Percentiles rank a stretch among this genome's conserved stretches.
Conservation (phyloP, 306 rosid species). For the Abrus pulchellus region DNA sequence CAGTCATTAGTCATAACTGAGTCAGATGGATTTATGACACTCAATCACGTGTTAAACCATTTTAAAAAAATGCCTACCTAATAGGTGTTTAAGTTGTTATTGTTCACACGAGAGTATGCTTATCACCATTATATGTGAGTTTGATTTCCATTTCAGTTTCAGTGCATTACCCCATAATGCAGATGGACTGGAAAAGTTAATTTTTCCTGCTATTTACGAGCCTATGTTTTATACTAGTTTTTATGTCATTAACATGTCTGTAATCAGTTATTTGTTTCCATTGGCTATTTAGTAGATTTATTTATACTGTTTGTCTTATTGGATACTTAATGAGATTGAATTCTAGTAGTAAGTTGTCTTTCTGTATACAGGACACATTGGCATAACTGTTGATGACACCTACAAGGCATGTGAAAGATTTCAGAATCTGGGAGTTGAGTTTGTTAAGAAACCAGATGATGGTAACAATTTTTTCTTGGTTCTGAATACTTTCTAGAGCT, state of each 20-base stretch:
- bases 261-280: not conserved
- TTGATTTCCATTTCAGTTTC: not conserved
- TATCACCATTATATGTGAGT: not conserved
- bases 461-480: slow-evolving; percentile 61
- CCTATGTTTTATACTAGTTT: slow-evolving; percentile 26
- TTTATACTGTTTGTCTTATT: not conserved
- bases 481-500: slow-evolving; percentile 7
- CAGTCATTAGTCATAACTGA: not conserved
- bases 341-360: slow-evolving; percentile 13
- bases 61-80: not conserved
- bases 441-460: slow-evolving; percentile 84
- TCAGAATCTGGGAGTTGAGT: slow-evolving; percentile 86
- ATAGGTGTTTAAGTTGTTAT: slow-evolving; percentile 16
- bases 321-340: slow-evolving; percentile 2
- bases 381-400: slow-evolving; percentile 95
- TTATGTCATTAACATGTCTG: slow-evolving; percentile 15
- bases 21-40: slow-evolving; percentile 9
- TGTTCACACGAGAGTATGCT: slow-evolving; percentile 12
- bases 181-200: slow-evolving; percentile 2
- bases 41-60: not conserved
- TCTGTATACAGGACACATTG: slow-evolving; percentile 80
- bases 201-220: slow-evolving; percentile 28
- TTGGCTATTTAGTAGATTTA: slow-evolving; percentile 3
- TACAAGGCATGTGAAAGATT: slow-evolving; percentile 92
- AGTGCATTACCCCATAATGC: not conserved